A percentile compares a stretch with the other conserved stretches of the same genome.
phyloP scores from a whole-genome alignment of 768 basidiomycete species.

The Trametes elegans region DNA sequence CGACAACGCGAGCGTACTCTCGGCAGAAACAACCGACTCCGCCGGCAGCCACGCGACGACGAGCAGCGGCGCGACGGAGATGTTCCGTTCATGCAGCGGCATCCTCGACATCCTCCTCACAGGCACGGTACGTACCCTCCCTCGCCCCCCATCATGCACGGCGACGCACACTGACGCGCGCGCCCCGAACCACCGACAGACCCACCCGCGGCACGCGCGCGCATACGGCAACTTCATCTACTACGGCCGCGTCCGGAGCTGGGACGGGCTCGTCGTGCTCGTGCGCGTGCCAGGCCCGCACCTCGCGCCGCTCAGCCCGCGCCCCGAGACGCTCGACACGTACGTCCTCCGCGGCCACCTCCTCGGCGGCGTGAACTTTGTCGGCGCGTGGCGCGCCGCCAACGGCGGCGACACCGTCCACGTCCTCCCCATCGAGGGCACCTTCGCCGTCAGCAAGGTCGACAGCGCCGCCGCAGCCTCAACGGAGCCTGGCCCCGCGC shows the following conservation, averaged over 20 bases:
- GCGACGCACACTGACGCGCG: not conserved
- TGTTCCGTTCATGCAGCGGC: conserved; percentile 41
- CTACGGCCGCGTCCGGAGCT: conserved; percentile 37
- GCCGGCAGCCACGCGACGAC: not conserved
- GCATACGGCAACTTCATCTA: conserved; percentile 34
- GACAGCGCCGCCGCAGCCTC: not conserved
- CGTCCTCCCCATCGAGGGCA: conserved; percentile 55
- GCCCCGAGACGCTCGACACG: conserved; percentile 12
- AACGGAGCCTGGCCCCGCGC: no score
- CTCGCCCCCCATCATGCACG: not conserved
- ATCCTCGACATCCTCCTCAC: conserved; percentile 59
- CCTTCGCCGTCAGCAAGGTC: conserved; percentile 53
- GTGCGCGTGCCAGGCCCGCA: conserved; percentile 27
- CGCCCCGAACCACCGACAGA: conserved; percentile 37
- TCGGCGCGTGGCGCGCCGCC: conserved; percentile 78
- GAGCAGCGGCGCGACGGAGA: conserved; percentile 12
- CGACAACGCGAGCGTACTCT: conserved; percentile 8
- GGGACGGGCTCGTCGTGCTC: conserved; percentile 39
- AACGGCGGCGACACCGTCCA: conserved; percentile 43
- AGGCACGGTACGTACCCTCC: conserved; percentile 44
- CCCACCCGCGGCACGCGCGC: conserved; percentile 37
- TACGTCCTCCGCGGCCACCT: conserved; percentile 69
- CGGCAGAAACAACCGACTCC: no score
- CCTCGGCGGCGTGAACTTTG: conserved; percentile 59
- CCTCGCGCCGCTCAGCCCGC: not conserved